Percentiles rank a stretch among this genome's conserved stretches.
Conservation (phyloP, 2,329 filamentous ascomycete species). For the Neopestalotiopsis sp. region DNA sequence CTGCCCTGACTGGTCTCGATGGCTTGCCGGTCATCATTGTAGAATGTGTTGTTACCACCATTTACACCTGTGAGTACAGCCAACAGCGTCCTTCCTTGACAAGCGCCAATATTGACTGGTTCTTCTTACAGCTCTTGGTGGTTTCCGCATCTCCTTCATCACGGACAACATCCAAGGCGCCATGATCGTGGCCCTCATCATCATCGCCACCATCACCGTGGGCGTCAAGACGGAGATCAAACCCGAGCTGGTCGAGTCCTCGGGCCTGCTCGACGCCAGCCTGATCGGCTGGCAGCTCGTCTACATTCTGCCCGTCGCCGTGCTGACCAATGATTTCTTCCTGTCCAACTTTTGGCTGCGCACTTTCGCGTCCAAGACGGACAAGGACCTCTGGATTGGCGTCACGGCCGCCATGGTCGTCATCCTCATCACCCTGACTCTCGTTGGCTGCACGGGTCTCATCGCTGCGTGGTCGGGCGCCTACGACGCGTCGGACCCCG, state of each 20-base stretch:
- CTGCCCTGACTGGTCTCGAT: constrained; percentile 74
- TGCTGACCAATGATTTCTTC: constrained; percentile 88
- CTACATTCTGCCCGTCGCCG: constrained; percentile 82
- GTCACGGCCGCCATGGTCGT: constrained; percentile 69
- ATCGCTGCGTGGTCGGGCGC: constrained; percentile 81
- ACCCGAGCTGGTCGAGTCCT: constrained; percentile 69
- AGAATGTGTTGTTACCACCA: constrained; percentile 77
- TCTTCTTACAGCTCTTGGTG: constrained; percentile 68
- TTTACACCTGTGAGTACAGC: constrained; percentile 73
- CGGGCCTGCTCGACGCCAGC: constrained; percentile 70
- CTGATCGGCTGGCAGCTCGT: constrained; percentile 84
- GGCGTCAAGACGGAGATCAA: constrained; percentile 78
- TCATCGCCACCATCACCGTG: constrained; percentile 79
- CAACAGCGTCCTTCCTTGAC: constrained; percentile 4
- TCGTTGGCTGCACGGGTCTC: constrained; percentile 76
- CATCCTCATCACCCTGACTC: constrained; percentile 72
- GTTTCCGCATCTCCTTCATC: constrained; percentile 83
- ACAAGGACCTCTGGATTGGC: constrained; percentile 79
- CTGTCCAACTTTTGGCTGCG: constrained; percentile 85
- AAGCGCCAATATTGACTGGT: background rate
- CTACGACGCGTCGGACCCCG: constrained; percentile 63
- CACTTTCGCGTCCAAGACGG: constrained; percentile 79
- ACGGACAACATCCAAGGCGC: constrained; percentile 83
- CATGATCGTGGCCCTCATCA: constrained; percentile 77
- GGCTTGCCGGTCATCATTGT: constrained; percentile 79